Evolutionary conservation across 208 protist species (phyloP), one percentile per base, ranked within the genome.

Genomic region (Leishmania major): DNA sequence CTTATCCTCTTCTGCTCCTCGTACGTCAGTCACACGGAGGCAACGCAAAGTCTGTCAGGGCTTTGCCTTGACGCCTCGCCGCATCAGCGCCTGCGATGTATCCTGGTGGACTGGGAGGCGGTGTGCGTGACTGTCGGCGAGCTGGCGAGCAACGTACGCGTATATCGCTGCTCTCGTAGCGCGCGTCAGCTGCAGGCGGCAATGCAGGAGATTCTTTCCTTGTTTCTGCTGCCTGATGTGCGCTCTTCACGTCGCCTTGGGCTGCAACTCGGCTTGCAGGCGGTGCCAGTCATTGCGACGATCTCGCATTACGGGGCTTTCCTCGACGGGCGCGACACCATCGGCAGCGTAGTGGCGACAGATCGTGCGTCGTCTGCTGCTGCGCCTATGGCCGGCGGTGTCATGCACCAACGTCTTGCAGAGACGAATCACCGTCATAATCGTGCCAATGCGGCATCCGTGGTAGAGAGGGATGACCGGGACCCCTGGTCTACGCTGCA

Each of bases 101-200:
- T 90, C 35, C 13, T 88, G 40, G 81, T 74, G 17, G 89, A 90
- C 64, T 40, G 51, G 57, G 55, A 55, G 19, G 87, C 84, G 28
- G 83, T 84, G 31, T 84, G 84, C 66, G 53, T 86, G 35, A 87
- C 89, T 11, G 66, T n/a, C 19, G 84, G 77, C 28, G 31, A 28
- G 15, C 25, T 86, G 35, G 31, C 76, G 19, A 19, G 19, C 8
- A 37, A 43, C 35, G 73, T 79, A 22, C 75, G 72, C 8, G 62
- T 90, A 0, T 85, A 85, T 37, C 91, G 92, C 72, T 92, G 86
- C 79, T 84, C 89, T 3, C 84, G 86, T 62, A 79, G 84, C 25
- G 85, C 86, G n/a, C 55, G 71, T 8, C 80, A 89, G 64, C 37
- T 91, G 40, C 88, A 87, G 62, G 72, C 57, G 19, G 90, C 84